Base-by-base conservation (phyloP, 768 basidiomycete genomes). In the Leccinum subgranulosum region DNA sequence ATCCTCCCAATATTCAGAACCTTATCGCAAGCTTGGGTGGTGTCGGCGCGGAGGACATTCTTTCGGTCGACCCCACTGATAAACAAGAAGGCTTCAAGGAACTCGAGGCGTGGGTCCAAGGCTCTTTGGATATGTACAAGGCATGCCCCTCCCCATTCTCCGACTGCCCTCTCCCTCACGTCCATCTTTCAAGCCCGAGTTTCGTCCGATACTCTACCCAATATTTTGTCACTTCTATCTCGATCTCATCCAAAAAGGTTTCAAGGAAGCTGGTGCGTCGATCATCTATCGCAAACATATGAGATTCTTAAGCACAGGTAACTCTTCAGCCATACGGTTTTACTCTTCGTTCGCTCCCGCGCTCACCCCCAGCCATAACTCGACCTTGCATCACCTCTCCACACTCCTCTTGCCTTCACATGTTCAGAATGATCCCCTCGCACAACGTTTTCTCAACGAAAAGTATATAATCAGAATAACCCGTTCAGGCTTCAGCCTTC, bases 191-290 rank as follows among this genome's bases (percentile, higher is more conserved):
- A 47, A 98, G 90, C 92, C 93, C 54, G 95, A 99, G 73, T 90
- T 99, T 65, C 82, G 90, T 47, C 94, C 92, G 47, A 88, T 99
- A 34, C 75, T 97, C 15, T 97, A 94, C 68, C 97, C 97, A 3
- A 90, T 99, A 60, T 98, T 98, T 69, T 93, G 91, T 51, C 94
- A 99, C 73, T 98, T 98, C 69, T 98, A 96, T 72, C 79, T 99
- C 29, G 96, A 98, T 71, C 81, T 99, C 50, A 86, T 98, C 49
- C 88, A 94, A 64, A 85, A 87, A 51, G 94, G 92, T 10, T 93
- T 91, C 73, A 87, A 90, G 68, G 90, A 92, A 68, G 90, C 94
- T 62, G 95, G 95, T 89, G 69, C 60, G 86, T 74, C 50, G 19
- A 45, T 29, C 49, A 4, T 48, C 47, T 41, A 23, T 46, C 46